Conservation (phyloP, 2,329 filamentous ascomycete genomes). For the Alternaria consortialis region DNA sequence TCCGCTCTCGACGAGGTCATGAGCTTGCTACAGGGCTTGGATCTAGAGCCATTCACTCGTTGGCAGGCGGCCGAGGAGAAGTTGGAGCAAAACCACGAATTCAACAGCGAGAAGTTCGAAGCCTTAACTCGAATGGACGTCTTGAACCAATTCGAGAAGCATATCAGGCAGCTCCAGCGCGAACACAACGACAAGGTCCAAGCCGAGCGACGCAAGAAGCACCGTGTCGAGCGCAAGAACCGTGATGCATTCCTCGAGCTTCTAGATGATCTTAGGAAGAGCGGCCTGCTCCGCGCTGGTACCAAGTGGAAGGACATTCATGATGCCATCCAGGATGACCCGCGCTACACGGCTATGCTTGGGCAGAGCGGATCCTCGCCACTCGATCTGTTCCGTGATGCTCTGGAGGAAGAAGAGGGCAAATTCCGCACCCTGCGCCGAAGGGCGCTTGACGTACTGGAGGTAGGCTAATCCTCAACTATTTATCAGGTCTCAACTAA, state of each 20-base stretch:
- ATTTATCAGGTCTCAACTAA: constrained; percentile 12
- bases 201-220: constrained; percentile 81
- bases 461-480: constrained; percentile 67
- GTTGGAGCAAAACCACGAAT: constrained; percentile 78
- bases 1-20: constrained; percentile 85
- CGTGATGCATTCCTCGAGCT: constrained; percentile 82
- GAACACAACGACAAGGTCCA: constrained; percentile 91
- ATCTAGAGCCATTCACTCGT: constrained; percentile 90
- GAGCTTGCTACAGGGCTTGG: constrained; percentile 77
- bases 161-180: constrained; percentile 91
- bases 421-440: constrained; percentile 83
- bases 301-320: constrained; percentile 88
- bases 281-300: constrained; percentile 86
- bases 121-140: constrained; percentile 87
- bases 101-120: constrained; percentile 84
- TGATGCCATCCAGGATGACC: constrained; percentile 78
- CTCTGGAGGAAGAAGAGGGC: constrained; percentile 91
- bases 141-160: constrained; percentile 90
- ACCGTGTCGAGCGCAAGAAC: constrained; percentile 83
- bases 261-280: constrained; percentile 75
- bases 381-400: constrained; percentile 94
- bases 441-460: constrained; percentile 85
- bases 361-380: constrained; percentile 86
- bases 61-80: constrained; percentile 90
- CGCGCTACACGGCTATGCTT: constrained; percentile 82